Percentiles rank a stretch among this genome's conserved stretches.
These are phyloP conservation scores for Puccinia sorghi DNA, from an alignment of 1,284 basidiomycete genomes.

Conservation along the genomic window DNA sequence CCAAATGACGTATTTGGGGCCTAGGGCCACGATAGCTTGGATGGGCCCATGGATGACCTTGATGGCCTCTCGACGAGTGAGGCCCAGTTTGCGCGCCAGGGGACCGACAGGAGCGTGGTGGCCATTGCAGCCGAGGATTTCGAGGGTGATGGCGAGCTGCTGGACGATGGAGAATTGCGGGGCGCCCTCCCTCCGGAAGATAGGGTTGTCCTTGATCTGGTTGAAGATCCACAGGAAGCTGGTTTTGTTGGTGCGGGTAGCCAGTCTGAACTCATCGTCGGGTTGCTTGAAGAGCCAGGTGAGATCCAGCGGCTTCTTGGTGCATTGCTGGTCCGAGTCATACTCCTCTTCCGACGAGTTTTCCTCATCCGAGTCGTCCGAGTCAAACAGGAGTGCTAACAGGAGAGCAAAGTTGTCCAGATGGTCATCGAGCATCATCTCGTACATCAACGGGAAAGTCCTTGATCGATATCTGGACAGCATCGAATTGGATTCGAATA, in stretches of 20 bases:
- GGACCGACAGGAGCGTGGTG: neutral
- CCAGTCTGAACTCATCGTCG: conserved; percentile 8
- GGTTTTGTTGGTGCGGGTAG: neutral
- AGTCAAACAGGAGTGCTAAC: conserved; percentile 2
- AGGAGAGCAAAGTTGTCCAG: neutral
- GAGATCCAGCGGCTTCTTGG: conserved; percentile 16
- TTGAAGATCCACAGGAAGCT: conserved; percentile 28
- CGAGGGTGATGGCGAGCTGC: conserved; percentile 13
- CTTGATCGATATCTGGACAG: neutral
- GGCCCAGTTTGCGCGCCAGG: neutral
- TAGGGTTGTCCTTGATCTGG: conserved; percentile 19
- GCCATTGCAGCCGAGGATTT: conserved; percentile 17
- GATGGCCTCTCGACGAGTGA: conserved; percentile 1
- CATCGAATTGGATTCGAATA: too few relatives aligned
- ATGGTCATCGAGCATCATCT: neutral
- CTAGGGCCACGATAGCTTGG: conserved; percentile 2
- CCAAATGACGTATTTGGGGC: conserved; percentile 3
- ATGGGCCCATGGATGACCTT: neutral
- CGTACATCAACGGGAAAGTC: neutral
- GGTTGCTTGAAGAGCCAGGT: conserved; percentile 6
- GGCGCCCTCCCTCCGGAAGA: neutral
- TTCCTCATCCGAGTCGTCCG: neutral
- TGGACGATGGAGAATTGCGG: conserved; percentile 11
- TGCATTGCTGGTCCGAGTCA: conserved; percentile 14
- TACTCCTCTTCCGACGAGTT: neutral